Evolutionary conservation across 106 monocot species (phyloP), one percentile per base, ranked within the genome.

Genomic region (Hemerocallis citrina): DNA sequence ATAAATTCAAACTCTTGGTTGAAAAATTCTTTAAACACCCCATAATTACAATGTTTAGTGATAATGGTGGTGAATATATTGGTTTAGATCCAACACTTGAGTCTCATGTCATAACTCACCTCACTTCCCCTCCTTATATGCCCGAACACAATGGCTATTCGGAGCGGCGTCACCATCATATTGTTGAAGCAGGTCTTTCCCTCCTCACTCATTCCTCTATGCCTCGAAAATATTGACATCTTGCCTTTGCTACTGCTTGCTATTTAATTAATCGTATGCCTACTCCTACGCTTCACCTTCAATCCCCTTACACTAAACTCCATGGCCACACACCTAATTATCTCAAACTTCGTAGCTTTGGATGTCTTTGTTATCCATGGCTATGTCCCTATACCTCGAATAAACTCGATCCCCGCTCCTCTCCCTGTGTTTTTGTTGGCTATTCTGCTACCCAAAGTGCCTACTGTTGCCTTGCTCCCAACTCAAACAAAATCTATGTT

Each of bases 131-230:
- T 11, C 54, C 1, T 0, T 13, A 54, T 27, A 54, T 13, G 5
- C 54, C 54, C 13, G 54, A 54, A 13, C 54, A 54, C 28, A 7
- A 54, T 5, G 0, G 24, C 21, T 23, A 22, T 21, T 4, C 38
- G 1, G 59, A 60, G 22, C 35, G 59, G 3, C 36, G 38, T 3
- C 59, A 60, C 39, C 36, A 38, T 0, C 59, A 60, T 5, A 39
- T 60, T 38, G 59, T 60, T 39, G 59, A 60, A 60, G 39, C 59
- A 0, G 38, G 59, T 2, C n/a, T 60, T 4, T 23, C 59, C 20
- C 59, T 60, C 13, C 10, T 60, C 2, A 22, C 35, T 8, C 22
- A 23, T 35, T 34, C 19, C 21, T 7, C 1, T 2, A 1, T 59
- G 1, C 37, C 59, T 6, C 22, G 4, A 6, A 7, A 33, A 8